A percentile compares a stretch with the other conserved stretches of the same genome.
These are phyloP conservation scores for Melaleuca quinquenervia DNA, from an alignment of 345 rosid genomes.

Conservation along the genomic window DNA sequence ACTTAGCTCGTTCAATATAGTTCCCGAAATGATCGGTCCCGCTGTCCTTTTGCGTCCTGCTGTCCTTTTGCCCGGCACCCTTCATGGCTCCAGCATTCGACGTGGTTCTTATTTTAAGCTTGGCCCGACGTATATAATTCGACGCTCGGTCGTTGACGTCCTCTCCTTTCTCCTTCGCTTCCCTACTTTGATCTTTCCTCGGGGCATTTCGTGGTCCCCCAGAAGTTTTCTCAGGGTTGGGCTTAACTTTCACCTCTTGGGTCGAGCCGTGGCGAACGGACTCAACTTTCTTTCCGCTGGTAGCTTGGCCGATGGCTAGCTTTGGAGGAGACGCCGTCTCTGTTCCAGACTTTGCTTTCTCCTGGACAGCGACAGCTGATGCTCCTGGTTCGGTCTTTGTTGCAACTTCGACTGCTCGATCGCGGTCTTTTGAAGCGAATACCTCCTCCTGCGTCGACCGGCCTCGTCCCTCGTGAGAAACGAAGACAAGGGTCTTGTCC, in stretches of 20 bases:
- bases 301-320: neutral
- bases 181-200: neutral
- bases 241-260: neutral
- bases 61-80: neutral
- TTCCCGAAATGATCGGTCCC: slow-evolving; percentile 8
- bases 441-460: neutral
- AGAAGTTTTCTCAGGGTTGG: neutral
- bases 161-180: neutral
- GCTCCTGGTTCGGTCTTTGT: neutral
- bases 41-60: neutral
- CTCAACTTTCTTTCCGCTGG: neutral
- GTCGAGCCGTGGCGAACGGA: neutral
- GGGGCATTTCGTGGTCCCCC: neutral
- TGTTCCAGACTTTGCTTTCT: neutral
- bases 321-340: neutral
- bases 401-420: neutral
- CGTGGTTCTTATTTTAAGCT: slow-evolving; percentile 9
- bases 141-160: slow-evolving; percentile 13
- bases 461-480: neutral
- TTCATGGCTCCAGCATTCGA: slow-evolving; percentile 3
- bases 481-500: too few relatives aligned
- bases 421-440: neutral
- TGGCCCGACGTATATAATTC: slow-evolving; percentile 10
- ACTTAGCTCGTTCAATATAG: slow-evolving; percentile 14
- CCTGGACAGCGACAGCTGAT: neutral